Conservation (phyloP, 75 land plant genomes). For the Sequoia sempervirens region DNA sequence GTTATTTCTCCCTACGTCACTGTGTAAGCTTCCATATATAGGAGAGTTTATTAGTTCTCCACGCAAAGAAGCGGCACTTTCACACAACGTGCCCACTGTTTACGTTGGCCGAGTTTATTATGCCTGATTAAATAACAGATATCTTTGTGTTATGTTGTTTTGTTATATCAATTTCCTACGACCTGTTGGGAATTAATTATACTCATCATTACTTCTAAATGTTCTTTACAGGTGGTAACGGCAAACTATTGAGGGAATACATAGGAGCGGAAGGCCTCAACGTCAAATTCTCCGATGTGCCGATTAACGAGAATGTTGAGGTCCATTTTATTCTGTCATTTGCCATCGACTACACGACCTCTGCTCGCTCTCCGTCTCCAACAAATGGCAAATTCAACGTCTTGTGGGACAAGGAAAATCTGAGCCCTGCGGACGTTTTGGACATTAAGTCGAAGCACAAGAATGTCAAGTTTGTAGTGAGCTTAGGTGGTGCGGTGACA, state of each 20-base stretch:
- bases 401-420: constrained; percentile 51
- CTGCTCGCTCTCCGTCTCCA: not conserved
- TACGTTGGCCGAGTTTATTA: too few species aligned
- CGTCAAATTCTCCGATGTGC: constrained; percentile 24
- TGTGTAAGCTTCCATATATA: not conserved
- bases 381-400: constrained; percentile 23
- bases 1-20: not conserved
- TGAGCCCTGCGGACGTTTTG: constrained; percentile 28
- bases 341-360: constrained; percentile 21
- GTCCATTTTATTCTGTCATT: constrained; percentile 31
- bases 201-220: too few species aligned
- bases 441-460: constrained; percentile 19
- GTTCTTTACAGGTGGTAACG: not conserved
- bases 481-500: constrained; percentile 38
- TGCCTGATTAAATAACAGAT: too few species aligned
- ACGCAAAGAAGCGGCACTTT: too few species aligned
- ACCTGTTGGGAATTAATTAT: not conserved
- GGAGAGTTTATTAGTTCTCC: too few species aligned
- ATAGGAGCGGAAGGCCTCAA: constrained; percentile 19
- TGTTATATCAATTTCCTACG: too few species aligned
- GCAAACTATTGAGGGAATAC: constrained; percentile 21
- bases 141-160: too few species aligned
- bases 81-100: too few species aligned
- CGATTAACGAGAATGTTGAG: constrained; percentile 16
- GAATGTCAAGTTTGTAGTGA: constrained; percentile 36